Conservation (phyloP, 2,329 filamentous ascomycete species). For the Pseudogymnoascus sp. region DNA sequence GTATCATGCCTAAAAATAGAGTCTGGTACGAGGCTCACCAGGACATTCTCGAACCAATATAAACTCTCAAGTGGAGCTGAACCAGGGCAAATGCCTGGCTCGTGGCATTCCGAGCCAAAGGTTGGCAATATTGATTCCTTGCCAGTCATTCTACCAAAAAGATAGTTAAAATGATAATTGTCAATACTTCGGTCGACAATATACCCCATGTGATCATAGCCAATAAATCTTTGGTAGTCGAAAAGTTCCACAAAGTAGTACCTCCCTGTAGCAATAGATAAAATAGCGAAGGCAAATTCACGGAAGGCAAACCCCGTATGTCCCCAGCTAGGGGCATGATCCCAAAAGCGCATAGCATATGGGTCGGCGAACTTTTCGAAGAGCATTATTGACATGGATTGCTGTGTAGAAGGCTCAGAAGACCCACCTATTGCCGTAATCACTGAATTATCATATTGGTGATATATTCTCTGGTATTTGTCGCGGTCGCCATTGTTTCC, state of each 20-base stretch:
- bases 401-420: not conserved
- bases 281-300: not conserved
- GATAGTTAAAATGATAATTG: too few species aligned
- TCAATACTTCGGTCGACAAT: not conserved
- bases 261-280: not conserved
- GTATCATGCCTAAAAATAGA: not conserved
- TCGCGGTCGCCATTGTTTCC: not conserved
- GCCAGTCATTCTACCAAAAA: not conserved
- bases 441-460: not conserved
- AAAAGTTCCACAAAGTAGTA: not conserved
- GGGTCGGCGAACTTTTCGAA: not conserved
- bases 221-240: not conserved
- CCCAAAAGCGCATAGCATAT: not conserved
- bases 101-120: not conserved
- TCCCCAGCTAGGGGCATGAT: not conserved
- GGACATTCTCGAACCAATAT: slow-evolving; percentile 1
- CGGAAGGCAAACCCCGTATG: not conserved
- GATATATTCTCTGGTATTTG: not conserved
- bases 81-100: not conserved
- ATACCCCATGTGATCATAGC: not conserved
- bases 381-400: not conserved
- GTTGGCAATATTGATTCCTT: not conserved
- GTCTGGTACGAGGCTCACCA: slow-evolving; percentile 6
- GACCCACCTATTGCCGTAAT: not conserved
- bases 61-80: not conserved